Conservation (phyloP, 345 rosid species). For the Mangifera indica region DNA sequence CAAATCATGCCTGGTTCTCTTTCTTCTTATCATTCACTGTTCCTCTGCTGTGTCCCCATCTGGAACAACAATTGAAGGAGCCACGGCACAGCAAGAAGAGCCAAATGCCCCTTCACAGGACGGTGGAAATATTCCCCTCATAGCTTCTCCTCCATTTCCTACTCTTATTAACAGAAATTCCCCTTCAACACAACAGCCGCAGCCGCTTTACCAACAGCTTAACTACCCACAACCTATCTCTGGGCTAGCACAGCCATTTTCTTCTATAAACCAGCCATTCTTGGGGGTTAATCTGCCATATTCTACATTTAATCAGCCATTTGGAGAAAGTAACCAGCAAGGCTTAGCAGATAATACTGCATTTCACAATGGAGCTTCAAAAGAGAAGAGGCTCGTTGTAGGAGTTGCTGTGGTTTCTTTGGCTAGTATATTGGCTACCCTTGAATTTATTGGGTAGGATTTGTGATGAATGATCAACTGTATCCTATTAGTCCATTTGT, state of each 20-base stretch:
- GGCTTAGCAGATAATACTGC: slow-evolving; percentile 22
- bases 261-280: slow-evolving; percentile 42
- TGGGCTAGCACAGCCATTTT: slow-evolving; percentile 38
- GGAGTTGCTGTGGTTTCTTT: slow-evolving; percentile 17
- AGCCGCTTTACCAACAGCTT: slow-evolving; percentile 31
- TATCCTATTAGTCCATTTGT: not conserved
- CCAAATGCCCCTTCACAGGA: not conserved
- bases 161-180: not conserved
- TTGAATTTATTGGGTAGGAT: slow-evolving; percentile 11
- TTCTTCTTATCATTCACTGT: slow-evolving; percentile 27
- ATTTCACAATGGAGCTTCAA: slow-evolving; percentile 37
- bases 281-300: slow-evolving; percentile 36
- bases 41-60: slow-evolving; percentile 14
- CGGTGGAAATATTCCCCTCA: slow-evolving; percentile 10
- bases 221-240: slow-evolving; percentile 35
- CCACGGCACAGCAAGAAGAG: not conserved
- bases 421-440: slow-evolving; percentile 5
- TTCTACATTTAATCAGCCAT: slow-evolving; percentile 36
- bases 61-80: not conserved
- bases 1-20: slow-evolving; percentile 22
- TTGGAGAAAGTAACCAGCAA: slow-evolving; percentile 31
- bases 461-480: too few species aligned
- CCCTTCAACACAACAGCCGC: slow-evolving; percentile 22
- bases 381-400: slow-evolving; percentile 13
- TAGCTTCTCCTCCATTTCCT: slow-evolving; percentile 16